Percentiles rank a stretch among this genome's conserved stretches.
These are phyloP conservation scores for Sclerotiophoma versabilis DNA, from an alignment of 2,329 filamentous ascomycete species.

Conservation along the genomic window DNA sequence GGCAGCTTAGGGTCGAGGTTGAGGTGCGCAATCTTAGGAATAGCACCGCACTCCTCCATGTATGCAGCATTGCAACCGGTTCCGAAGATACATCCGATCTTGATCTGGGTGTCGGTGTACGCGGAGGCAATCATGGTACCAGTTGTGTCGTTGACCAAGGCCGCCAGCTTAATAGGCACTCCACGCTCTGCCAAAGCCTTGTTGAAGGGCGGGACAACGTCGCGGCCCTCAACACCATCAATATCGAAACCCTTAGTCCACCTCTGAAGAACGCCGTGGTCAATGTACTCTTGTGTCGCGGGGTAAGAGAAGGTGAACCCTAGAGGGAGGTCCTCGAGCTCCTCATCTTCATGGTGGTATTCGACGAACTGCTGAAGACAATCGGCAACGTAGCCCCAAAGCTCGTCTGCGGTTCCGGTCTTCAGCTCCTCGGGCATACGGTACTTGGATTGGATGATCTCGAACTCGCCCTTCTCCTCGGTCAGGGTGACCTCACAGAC, in stretches of 20 bases:
- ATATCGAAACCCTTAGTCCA: slow-evolving; percentile 99
- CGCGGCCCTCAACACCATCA: slow-evolving; percentile 85
- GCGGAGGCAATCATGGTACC: slow-evolving; percentile 95
- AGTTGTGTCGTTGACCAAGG: slow-evolving; percentile 96
- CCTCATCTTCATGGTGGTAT: slow-evolving; percentile 75
- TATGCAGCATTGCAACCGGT: slow-evolving; percentile 98
- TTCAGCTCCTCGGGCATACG: slow-evolving; percentile 94
- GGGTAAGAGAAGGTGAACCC: slow-evolving; percentile 98
- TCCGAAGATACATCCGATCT: slow-evolving; percentile 97
- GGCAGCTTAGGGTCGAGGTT: slow-evolving; percentile 83
- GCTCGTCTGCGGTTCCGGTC: slow-evolving; percentile 81
- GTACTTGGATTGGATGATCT: slow-evolving; percentile 97
- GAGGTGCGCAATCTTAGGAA: slow-evolving; percentile 92
- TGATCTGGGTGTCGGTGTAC: slow-evolving; percentile 93
- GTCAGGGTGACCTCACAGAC: slow-evolving; percentile 93
- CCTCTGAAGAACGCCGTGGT: slow-evolving; percentile 88
- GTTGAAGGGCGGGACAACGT: slow-evolving; percentile 90
- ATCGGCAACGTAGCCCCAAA: slow-evolving; percentile 95
- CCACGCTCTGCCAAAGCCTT: slow-evolving; percentile 75
- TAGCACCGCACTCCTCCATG: slow-evolving; percentile 90
- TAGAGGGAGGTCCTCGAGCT: slow-evolving; percentile 73
- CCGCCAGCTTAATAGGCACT: slow-evolving; percentile 89
- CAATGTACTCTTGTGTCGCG: slow-evolving; percentile 90
- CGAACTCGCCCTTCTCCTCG: slow-evolving; percentile 88
- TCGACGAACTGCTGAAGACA: slow-evolving; percentile 92